Evolutionary conservation across 2,329 filamentous ascomycete species (phyloP).

Genomic region (Diaporthe amygdali): DNA sequence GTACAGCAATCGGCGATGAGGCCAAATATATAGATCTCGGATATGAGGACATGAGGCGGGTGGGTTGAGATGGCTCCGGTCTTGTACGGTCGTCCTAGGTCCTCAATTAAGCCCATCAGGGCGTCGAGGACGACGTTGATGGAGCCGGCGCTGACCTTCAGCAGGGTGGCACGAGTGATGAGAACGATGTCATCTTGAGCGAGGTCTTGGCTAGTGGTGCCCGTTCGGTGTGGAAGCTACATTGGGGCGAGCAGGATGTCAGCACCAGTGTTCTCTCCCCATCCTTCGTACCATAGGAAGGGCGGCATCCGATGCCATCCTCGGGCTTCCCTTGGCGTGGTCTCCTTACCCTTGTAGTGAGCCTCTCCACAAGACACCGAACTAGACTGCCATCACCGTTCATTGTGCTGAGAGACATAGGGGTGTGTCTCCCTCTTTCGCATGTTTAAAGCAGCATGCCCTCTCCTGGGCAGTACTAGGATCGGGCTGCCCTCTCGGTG

Average conservation of each 20-base stretch:
- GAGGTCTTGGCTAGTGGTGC: constrained; percentile 60
- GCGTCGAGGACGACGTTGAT: constrained; percentile 61
- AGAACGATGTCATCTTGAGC: constrained; percentile 65
- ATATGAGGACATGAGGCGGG: constrained; percentile 65
- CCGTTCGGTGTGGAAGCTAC: constrained; percentile 68
- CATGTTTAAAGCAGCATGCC: constrained; percentile 33
- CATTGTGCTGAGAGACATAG: constrained; percentile 47
- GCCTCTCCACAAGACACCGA: constrained; percentile 66
- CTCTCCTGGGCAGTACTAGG: constrained; percentile 24
- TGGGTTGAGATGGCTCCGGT: constrained; percentile 49
- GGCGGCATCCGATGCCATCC: neutral
- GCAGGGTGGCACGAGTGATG: constrained; percentile 65
- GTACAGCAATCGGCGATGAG: constrained; percentile 70
- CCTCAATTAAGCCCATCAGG: constrained; percentile 62
- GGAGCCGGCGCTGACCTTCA: constrained; percentile 62
- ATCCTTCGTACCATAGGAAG: neutral
- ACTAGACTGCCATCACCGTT: constrained; percentile 65
- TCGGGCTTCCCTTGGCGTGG: neutral
- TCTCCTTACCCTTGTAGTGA: constrained; percentile 62
- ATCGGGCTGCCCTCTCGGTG: constrained; percentile 11
- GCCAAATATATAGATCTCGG: constrained; percentile 68
- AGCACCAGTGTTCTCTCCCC: constrained; percentile 13
- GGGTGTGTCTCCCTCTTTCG: constrained; percentile 31
- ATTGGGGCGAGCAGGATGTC: constrained; percentile 28
- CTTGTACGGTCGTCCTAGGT: constrained; percentile 60